These are phyloP conservation scores for Cynara cardunculus DNA, from an alignment of 129 eudicot genomes.

Conservation along the genomic window DNA sequence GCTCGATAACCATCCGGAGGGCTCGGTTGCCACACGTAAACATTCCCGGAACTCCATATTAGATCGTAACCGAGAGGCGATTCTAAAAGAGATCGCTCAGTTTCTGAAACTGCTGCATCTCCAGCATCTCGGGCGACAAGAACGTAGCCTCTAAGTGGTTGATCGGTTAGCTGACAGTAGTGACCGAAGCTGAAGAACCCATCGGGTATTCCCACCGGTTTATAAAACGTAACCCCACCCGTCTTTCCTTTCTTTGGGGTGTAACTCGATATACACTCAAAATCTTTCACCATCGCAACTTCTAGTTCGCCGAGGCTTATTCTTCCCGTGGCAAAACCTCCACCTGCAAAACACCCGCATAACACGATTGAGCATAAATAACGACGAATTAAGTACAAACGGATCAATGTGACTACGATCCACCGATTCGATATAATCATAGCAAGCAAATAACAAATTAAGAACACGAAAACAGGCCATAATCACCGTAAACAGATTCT, in stretches of 20 bases:
- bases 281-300: constrained; percentile 49
- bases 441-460: neutral
- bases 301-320: constrained; percentile 78
- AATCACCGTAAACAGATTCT: neutral
- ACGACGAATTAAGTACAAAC: neutral
- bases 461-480: neutral
- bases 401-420: neutral
- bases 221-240: constrained; percentile 60
- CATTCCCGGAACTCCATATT: constrained; percentile 48
- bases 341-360: constrained; percentile 42
- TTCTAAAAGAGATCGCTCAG: constrained; percentile 37
- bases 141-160: constrained; percentile 60
- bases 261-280: constrained; percentile 50
- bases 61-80: constrained; percentile 56
- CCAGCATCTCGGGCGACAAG: constrained; percentile 57
- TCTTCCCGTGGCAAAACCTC: constrained; percentile 69
- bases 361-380: neutral
- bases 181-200: constrained; percentile 72
- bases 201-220: constrained; percentile 61
- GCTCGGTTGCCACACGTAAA: constrained; percentile 70
- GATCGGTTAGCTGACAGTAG: constrained; percentile 60
- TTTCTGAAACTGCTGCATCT: constrained; percentile 5
- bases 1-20: constrained; percentile 71
- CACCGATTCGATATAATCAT: neutral
- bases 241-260: constrained; percentile 29